phyloP scores from a whole-genome alignment of 2,329 filamentous ascomycete genomes.

The Pseudogymnoascus sp. region DNA sequence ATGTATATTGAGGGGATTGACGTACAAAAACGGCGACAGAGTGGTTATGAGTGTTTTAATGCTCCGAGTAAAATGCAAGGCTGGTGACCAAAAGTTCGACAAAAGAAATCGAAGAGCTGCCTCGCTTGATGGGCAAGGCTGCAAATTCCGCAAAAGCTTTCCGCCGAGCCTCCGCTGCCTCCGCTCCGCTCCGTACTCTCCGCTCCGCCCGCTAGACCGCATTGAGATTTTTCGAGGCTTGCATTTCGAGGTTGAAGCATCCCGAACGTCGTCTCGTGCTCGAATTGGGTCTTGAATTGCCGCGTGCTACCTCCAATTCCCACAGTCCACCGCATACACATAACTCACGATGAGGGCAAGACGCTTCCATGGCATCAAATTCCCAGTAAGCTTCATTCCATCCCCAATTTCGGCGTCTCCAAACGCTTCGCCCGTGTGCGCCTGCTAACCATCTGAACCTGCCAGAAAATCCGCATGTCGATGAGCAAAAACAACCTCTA shows the following conservation, averaged over 20 bases:
- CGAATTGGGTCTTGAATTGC: neutral
- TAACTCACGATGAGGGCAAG: conserved; percentile 36
- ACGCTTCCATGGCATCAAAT: conserved; percentile 59
- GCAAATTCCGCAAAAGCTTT: neutral
- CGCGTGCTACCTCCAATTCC: conserved; percentile 5
- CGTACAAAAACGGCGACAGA: neutral
- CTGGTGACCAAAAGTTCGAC: conserved; percentile 8
- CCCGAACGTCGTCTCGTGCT: conserved; percentile 7
- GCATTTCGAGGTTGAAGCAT: conserved; percentile 8
- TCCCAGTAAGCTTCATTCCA: conserved; percentile 43
- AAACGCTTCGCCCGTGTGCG: neutral
- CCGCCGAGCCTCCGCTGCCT: neutral
- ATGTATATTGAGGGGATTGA: neutral
- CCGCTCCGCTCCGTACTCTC: neutral
- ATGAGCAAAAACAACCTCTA: conserved; percentile 98
- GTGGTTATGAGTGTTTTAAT: conserved; percentile 2
- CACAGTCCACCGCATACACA: conserved; percentile 9
- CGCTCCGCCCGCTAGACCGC: conserved; percentile 4
- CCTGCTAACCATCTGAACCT: conserved; percentile 11
- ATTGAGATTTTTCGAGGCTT: conserved; percentile 9
- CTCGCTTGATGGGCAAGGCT: conserved; percentile 8
- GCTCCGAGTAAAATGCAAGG: conserved; percentile 7
- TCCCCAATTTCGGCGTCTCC: neutral
- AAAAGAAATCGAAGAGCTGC: conserved; percentile 3
- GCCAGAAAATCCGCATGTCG: conserved; percentile 83